Conservation (phyloP, 805 yeast genomes). For the Lipomyces sp. region DNA sequence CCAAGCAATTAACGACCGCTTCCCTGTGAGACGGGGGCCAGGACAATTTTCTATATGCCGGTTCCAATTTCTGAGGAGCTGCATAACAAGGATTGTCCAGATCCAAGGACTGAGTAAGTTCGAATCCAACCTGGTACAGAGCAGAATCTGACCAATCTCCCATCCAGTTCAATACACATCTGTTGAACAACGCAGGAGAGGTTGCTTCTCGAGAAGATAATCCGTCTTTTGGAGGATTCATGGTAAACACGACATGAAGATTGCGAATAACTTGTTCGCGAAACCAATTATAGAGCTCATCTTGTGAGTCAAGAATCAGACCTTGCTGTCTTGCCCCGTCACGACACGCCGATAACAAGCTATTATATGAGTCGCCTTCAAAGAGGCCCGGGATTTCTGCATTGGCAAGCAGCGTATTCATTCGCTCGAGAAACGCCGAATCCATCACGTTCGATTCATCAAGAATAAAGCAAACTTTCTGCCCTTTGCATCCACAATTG, state of each 20-base stretch:
- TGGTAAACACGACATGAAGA: slow-evolving; percentile 81
- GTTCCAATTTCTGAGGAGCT: slow-evolving; percentile 44
- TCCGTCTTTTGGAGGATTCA: slow-evolving; percentile 57
- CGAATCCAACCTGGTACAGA: slow-evolving; percentile 55
- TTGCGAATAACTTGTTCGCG: slow-evolving; percentile 66
- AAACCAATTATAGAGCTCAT: slow-evolving; percentile 79
- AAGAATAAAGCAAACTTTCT: slow-evolving; percentile 69
- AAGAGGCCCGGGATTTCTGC: slow-evolving; percentile 91
- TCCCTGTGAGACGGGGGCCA: slow-evolving; percentile 48
- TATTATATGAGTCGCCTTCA: slow-evolving; percentile 67
- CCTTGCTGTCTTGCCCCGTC: slow-evolving; percentile 67
- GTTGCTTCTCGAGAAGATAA: slow-evolving; percentile 56
- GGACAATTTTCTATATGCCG: slow-evolving; percentile 28
- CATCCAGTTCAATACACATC: slow-evolving; percentile 89
- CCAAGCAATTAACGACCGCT: slow-evolving; percentile 54
- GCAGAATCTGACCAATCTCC: slow-evolving; percentile 74
- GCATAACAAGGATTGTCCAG: slow-evolving; percentile 55
- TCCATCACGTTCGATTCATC: slow-evolving; percentile 81
- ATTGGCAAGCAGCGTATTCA: slow-evolving; percentile 92
- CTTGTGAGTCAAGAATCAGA: slow-evolving; percentile 63
- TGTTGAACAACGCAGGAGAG: slow-evolving; percentile 86
- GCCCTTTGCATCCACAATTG: slow-evolving; percentile 59
- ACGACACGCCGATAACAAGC: slow-evolving; percentile 59
- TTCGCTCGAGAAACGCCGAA: slow-evolving; percentile 80
- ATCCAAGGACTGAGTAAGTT: slow-evolving; percentile 54